These are phyloP conservation scores for Alnus rubra DNA, from an alignment of 306 rosid species.

Conservation along the genomic window DNA sequence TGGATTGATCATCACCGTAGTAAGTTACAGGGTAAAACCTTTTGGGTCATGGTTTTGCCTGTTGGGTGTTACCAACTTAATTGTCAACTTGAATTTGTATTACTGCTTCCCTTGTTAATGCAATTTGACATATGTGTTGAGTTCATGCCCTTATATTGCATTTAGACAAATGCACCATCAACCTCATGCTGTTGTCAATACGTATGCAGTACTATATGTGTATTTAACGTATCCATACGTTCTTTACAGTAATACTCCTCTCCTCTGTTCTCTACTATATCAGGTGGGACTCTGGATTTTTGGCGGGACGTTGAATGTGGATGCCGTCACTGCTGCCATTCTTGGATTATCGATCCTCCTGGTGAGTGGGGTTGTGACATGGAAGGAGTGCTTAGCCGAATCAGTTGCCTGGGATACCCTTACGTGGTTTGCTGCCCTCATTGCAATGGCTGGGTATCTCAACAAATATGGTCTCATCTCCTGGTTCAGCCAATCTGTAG, in stretches of 20 bases:
- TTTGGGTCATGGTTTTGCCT: not conserved
- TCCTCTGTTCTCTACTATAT: constrained; percentile 16
- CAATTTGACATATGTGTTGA: not conserved
- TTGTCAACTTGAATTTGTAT: not conserved
- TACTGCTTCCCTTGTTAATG: not conserved
- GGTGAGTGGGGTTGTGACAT: constrained; percentile 89
- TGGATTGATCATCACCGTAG: not conserved
- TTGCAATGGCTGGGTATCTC: constrained; percentile 99
- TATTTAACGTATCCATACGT: constrained; percentile 1
- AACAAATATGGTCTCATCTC: constrained; percentile 98
- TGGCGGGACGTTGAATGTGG: constrained; percentile 73
- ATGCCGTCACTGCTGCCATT: constrained; percentile 95
- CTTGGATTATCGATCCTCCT: constrained; percentile 89
- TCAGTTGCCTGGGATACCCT: constrained; percentile 99
- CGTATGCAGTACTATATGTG: constrained; percentile 7
- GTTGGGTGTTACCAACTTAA: not conserved
- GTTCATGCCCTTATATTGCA: not conserved
- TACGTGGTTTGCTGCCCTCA: constrained; percentile 99
- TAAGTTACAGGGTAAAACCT: not conserved
- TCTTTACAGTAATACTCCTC: constrained; percentile 7
- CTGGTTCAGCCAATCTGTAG: constrained; percentile 96
- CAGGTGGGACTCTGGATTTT: constrained; percentile 98
- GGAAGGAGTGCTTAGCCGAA: constrained; percentile 98
- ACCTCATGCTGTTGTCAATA: constrained; percentile 9
- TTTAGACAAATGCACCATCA: not conserved